Evolutionary conservation across 345 rosid species (phyloP), one percentile per base, ranked within the genome.

Genomic region (Gossypium mustelinum): DNA sequence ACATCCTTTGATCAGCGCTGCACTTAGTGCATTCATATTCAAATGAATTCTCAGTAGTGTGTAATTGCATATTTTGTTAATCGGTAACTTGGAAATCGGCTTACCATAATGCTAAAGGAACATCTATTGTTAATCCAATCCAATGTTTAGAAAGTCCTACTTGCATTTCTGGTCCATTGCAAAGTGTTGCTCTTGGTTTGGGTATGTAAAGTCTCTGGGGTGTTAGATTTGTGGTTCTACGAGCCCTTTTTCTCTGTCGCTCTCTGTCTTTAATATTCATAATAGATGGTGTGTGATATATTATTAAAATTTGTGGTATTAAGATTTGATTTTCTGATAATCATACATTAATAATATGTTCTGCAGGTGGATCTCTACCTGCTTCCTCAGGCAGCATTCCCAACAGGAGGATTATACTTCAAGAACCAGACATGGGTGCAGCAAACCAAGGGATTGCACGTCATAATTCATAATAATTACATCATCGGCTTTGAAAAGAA

Each of bases 381-480:
- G 85, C 89, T 95, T 52, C 84, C 96, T 43, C 99, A 93, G 75
- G 85, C 88, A 65, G 97, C 97, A 56, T 95, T 95, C 62, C 99
- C 98, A 29, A 91, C 98, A 8, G 99, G 97, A 74, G 97, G 98
- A 70, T 80, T 93, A 29, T 95, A 90, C 82, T 95, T 95, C 89
- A 91, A 90, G 87, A 91, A 95, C 84, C 20, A 76, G 77, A 90
- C 98, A 70, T 93, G 99, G 99, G 98, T 90, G 61, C 76, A 86
- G 74, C 97, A 89, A 82, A 95, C 98, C 6, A 91, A 89, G 78
- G 99, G 89, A 44, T 89, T 70, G 82, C 98, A 95, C 80, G 98
- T 83, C 16, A 90, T 93, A 64, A 88, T 93, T 75, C 98, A 95
- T 82, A 95, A 93, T 78, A 95, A 95, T 75, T 91, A 93, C 79